phyloP scores from a whole-genome alignment of 2,329 filamentous ascomycete species.

The Immersiporthe knoxdaviesiana region DNA sequence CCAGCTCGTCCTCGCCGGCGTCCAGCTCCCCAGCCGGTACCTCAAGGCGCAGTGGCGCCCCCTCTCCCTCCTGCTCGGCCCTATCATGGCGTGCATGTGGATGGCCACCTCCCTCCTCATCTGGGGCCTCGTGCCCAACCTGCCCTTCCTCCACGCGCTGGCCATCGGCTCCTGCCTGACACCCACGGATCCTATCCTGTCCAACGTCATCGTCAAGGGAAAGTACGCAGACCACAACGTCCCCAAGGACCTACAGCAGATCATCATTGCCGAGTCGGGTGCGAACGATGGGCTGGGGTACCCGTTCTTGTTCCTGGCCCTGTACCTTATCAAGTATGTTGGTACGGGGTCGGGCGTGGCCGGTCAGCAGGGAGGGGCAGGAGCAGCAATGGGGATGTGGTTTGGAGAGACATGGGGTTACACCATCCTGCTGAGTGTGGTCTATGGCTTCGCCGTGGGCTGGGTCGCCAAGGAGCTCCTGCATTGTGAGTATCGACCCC shows the following conservation, averaged over 20 bases:
- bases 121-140: slow-evolving; percentile 73
- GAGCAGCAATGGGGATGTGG: slow-evolving; percentile 76
- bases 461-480: slow-evolving; percentile 82
- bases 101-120: slow-evolving; percentile 76
- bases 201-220: slow-evolving; percentile 89
- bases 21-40: slow-evolving; percentile 85
- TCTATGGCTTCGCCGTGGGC: slow-evolving; percentile 77
- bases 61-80: slow-evolving; percentile 74
- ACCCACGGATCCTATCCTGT: slow-evolving; percentile 86
- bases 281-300: slow-evolving; percentile 90
- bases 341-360: slow-evolving; percentile 54
- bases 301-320: slow-evolving; percentile 81
- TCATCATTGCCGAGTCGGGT: slow-evolving; percentile 81
- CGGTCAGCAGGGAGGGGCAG: slow-evolving; percentile 60
- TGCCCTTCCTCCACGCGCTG: slow-evolving; percentile 77
- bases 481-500: slow-evolving; percentile 58
- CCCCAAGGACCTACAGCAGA: slow-evolving; percentile 77
- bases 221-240: slow-evolving; percentile 93
- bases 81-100: slow-evolving; percentile 89
- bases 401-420: slow-evolving; percentile 87
- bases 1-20: slow-evolving; percentile 84
- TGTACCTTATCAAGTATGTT: slow-evolving; percentile 81
- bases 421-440: slow-evolving; percentile 75
- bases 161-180: slow-evolving; percentile 86
- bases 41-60: slow-evolving; percentile 78